These are phyloP conservation scores for Nakazawaea laoshanensis DNA, from an alignment of 805 yeast genomes.

Conservation along the genomic window DNA sequence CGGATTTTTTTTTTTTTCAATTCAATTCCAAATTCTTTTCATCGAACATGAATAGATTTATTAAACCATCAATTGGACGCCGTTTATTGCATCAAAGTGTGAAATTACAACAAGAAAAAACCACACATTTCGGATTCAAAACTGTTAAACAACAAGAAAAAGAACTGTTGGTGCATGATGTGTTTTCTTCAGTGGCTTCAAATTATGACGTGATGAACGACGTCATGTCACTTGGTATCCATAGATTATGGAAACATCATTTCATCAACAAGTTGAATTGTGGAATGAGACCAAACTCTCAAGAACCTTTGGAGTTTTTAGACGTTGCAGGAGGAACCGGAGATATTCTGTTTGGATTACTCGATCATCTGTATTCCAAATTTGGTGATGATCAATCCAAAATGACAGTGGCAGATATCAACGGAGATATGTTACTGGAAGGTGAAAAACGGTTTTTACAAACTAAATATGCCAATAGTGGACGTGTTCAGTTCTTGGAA, in stretches of 20 bases:
- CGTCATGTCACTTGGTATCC: slow-evolving; percentile 94
- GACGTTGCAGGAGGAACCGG: slow-evolving; percentile 99
- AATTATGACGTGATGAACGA: slow-evolving; percentile 96
- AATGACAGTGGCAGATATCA: slow-evolving; percentile 92
- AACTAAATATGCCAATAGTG: slow-evolving; percentile 54
- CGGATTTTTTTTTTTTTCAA: neutral
- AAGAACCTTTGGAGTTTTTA: slow-evolving; percentile 74
- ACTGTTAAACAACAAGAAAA: slow-evolving; percentile 75
- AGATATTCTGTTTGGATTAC: slow-evolving; percentile 90
- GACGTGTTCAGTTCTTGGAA: slow-evolving; percentile 71
- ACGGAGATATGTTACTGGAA: slow-evolving; percentile 91
- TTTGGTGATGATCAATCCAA: slow-evolving; percentile 68
- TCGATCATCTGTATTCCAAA: slow-evolving; percentile 79
- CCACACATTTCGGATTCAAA: slow-evolving; percentile 92
- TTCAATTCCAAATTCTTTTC: neutral
- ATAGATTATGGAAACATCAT: slow-evolving; percentile 90
- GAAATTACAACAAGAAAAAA: slow-evolving; percentile 17
- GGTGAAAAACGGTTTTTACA: slow-evolving; percentile 70
- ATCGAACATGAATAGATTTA: neutral
- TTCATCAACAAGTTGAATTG: slow-evolving; percentile 85
- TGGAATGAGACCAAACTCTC: slow-evolving; percentile 77
- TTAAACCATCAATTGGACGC: neutral
- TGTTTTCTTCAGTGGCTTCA: slow-evolving; percentile 90
- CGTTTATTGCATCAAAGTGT: slow-evolving; percentile 1
- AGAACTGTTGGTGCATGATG: slow-evolving; percentile 76